phyloP scores from a whole-genome alignment of 495 filamentous ascomycete species.

The Aspergillus bertholletiae region DNA sequence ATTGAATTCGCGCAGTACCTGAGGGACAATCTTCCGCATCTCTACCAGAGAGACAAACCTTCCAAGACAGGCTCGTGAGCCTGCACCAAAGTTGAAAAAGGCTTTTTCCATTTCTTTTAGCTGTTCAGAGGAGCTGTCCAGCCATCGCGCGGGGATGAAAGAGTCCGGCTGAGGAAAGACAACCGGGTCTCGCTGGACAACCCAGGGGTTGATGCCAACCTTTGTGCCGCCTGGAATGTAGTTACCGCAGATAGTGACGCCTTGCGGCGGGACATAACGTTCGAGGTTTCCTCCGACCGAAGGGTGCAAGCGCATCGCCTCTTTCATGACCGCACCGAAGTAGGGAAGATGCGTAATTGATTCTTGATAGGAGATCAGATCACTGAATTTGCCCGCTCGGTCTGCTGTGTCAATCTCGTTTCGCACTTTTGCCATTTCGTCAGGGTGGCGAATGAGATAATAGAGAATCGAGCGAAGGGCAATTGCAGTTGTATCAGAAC shows the following conservation, averaged over 20 bases:
- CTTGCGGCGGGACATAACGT: constrained; percentile 57
- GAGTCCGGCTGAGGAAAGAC: constrained; percentile 22
- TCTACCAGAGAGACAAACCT: constrained; percentile 73
- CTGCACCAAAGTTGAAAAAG: constrained; percentile 55
- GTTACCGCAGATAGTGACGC: constrained; percentile 45
- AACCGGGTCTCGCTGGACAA: constrained; percentile 19
- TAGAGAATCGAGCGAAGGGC: constrained; percentile 59
- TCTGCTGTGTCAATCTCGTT: constrained; percentile 52
- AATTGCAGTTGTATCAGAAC: constrained; percentile 58
- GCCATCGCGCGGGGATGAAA: constrained; percentile 29
- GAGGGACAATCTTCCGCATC: constrained; percentile 76
- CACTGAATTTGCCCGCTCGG: constrained; percentile 9
- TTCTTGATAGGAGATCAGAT: constrained; percentile 40
- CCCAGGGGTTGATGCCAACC: constrained; percentile 50
- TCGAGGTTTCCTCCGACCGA: constrained; percentile 60
- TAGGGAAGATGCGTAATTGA: constrained; percentile 44
- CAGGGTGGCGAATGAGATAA: constrained; percentile 52
- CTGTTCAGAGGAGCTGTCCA: constrained; percentile 16
- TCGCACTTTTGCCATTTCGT: constrained; percentile 39
- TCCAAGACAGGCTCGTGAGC: constrained; percentile 59
- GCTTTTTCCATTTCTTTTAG: constrained; percentile 21
- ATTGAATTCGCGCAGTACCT: constrained; percentile 64
- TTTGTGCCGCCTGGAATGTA: constrained; percentile 53
- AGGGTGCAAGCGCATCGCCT: constrained; percentile 58
- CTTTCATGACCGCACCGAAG: constrained; percentile 53